phyloP scores from a whole-genome alignment of 768 basidiomycete genomes.

The Rickenella mellea region DNA sequence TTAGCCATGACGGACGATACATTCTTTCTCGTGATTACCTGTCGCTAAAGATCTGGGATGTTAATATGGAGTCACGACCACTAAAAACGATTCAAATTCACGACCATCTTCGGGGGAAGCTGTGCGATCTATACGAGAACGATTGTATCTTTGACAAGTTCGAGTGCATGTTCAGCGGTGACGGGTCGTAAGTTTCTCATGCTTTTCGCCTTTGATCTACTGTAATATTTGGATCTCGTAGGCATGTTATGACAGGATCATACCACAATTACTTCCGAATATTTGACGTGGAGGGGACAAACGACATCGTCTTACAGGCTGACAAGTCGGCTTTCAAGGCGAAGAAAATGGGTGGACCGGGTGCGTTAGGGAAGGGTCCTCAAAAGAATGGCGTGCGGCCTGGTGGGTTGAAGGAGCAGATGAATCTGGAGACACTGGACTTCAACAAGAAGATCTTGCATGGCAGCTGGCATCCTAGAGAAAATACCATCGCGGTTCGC shows the following conservation, averaged over 20 bases:
- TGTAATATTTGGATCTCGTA: conserved; percentile 20
- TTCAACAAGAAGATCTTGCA: conserved; percentile 98
- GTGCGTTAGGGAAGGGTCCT: conserved; percentile 56
- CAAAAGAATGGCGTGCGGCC: conserved; percentile 71
- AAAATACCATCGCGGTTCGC: conserved; percentile 95
- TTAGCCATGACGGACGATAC: conserved; percentile 94
- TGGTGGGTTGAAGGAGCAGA: conserved; percentile 65
- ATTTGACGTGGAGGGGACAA: conserved; percentile 83
- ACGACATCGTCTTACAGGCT: conserved; percentile 91
- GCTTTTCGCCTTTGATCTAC: conserved; percentile 12
- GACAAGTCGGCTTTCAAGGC: conserved; percentile 99
- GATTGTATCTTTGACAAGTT: conserved; percentile 99
- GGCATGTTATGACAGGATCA: conserved; percentile 96
- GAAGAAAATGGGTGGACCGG: conserved; percentile 91
- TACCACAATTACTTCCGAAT: conserved; percentile 99
- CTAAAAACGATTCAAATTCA: conserved; percentile 98
- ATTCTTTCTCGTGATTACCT: conserved; percentile 96
- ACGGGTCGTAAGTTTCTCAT: conserved; percentile 60
- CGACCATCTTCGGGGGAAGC: conserved; percentile 92
- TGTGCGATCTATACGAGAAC: conserved; percentile 98
- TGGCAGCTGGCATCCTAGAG: conserved; percentile 94
- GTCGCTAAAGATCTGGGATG: conserved; percentile 98
- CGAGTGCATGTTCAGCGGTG: conserved; percentile 96
- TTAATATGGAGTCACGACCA: conserved; percentile 96
- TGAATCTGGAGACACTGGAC: conserved; percentile 80